These are phyloP conservation scores for Claviceps citrina DNA, from an alignment of 2,329 filamentous ascomycete genomes.

Conservation along the genomic window DNA sequence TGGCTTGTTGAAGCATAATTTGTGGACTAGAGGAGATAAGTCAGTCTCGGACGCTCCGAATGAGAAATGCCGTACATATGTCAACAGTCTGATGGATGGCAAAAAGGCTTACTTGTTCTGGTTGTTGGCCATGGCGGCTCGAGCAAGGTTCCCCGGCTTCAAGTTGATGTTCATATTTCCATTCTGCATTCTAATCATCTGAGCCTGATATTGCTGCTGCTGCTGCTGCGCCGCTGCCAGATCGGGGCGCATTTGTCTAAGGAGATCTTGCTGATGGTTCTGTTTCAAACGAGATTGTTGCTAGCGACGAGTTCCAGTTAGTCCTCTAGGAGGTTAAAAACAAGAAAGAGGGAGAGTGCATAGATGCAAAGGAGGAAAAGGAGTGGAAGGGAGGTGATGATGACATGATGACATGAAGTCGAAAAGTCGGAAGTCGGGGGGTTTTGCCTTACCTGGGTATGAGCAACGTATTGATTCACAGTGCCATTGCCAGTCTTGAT, in stretches of 20 bases:
- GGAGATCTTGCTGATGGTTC: constrained; percentile 59
- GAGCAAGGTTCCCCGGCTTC: constrained; percentile 49
- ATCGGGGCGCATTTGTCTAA: constrained; percentile 55
- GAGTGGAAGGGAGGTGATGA: not conserved
- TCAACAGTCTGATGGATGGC: not conserved
- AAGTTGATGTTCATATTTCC: constrained; percentile 41
- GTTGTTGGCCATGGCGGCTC: constrained; percentile 66
- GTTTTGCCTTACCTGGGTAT: constrained; percentile 65
- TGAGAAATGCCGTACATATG: not conserved
- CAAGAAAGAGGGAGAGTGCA: not conserved
- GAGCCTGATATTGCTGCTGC: constrained; percentile 41
- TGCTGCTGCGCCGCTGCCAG: constrained; percentile 41
- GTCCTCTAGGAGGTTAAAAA: not conserved
- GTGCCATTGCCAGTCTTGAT: constrained; percentile 47
- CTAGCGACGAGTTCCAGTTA: constrained; percentile 19
- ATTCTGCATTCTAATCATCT: constrained; percentile 56
- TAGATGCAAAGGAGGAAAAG: not conserved
- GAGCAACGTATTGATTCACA: constrained; percentile 61
- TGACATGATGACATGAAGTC: not conserved
- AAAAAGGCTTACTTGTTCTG: constrained; percentile 50
- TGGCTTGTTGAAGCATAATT: constrained; percentile 56
- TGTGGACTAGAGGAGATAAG: constrained; percentile 36
- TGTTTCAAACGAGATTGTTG: constrained; percentile 59
- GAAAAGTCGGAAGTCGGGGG: constrained; percentile 20
- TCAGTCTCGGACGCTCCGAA: not conserved